These are phyloP conservation scores for Blastobotrys capitulatus DNA, from an alignment of 1,139 yeast genomes.

Conservation along the genomic window DNA sequence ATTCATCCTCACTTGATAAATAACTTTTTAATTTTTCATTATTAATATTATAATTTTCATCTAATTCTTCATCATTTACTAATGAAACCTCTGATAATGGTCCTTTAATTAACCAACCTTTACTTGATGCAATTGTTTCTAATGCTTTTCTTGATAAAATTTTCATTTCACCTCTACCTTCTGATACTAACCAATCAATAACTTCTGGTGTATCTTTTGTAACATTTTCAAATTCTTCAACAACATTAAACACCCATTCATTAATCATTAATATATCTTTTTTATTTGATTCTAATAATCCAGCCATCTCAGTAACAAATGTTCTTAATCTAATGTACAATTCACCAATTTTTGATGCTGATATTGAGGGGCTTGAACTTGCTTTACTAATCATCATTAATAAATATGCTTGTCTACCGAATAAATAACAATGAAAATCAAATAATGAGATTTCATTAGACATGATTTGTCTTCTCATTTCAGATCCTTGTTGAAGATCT, in stretches of 20 bases:
- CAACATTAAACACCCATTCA: slow-evolving; percentile 34
- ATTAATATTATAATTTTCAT: slow-evolving; percentile 16
- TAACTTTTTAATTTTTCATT: slow-evolving; percentile 16
- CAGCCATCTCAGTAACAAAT: slow-evolving; percentile 41
- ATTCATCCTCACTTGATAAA: slow-evolving; percentile 22
- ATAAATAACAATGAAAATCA: slow-evolving; percentile 39
- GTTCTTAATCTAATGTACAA: slow-evolving; percentile 32
- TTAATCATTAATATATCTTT: slow-evolving; percentile 25
- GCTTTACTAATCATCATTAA: slow-evolving; percentile 29
- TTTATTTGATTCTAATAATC: slow-evolving; percentile 25
- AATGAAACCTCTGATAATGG: slow-evolving; percentile 38
- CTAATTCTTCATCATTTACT: slow-evolving; percentile 16
- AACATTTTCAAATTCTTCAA: slow-evolving; percentile 30
- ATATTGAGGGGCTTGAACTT: slow-evolving; percentile 36
- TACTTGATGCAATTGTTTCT: slow-evolving; percentile 31
- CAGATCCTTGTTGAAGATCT: slow-evolving; percentile 18
- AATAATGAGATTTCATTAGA: slow-evolving; percentile 37
- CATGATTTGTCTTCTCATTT: slow-evolving; percentile 34
- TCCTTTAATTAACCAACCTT: slow-evolving; percentile 40
- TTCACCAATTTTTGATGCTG: slow-evolving; percentile 31
- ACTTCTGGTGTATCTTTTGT: slow-evolving; percentile 27
- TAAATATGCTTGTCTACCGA: slow-evolving; percentile 38
- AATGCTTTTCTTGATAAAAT: slow-evolving; percentile 34
- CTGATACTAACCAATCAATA: slow-evolving; percentile 30
- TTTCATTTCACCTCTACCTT: slow-evolving; percentile 37